Conservation (phyloP, 1,284 basidiomycete genomes). For the Megacollybia platyphylla region DNA sequence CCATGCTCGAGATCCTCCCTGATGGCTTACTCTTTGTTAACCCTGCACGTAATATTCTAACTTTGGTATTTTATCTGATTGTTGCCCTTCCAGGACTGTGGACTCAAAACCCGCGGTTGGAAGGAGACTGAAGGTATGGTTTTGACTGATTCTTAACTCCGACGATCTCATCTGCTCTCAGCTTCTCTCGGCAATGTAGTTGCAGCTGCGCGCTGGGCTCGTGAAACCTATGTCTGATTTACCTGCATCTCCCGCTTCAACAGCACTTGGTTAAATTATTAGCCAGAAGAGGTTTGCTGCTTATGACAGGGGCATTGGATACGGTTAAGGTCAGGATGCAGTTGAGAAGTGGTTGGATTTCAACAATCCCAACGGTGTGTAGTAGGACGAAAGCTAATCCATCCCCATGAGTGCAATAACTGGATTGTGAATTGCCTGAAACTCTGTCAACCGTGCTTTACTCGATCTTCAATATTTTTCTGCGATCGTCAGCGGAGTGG, state of each 20-base stretch:
- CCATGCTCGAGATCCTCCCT: slow-evolving; percentile 75
- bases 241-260: slow-evolving; percentile 59
- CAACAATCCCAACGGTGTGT: slow-evolving; percentile 6
- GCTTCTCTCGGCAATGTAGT: slow-evolving; percentile 84
- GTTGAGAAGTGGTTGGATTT: slow-evolving; percentile 6
- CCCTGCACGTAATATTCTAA: slow-evolving; percentile 28
- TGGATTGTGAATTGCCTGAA: too few species aligned
- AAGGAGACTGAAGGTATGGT: slow-evolving; percentile 71
- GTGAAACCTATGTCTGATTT: slow-evolving; percentile 64
- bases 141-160: neutral
- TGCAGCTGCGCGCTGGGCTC: slow-evolving; percentile 82
- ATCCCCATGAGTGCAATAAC: neutral
- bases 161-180: neutral
- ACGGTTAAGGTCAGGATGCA: neutral
- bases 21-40: slow-evolving; percentile 83
- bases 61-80: neutral
- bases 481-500: too few species aligned
- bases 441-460: too few species aligned
- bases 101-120: slow-evolving; percentile 93
- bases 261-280: slow-evolving; percentile 39
- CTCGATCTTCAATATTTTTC: too few species aligned
- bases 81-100: slow-evolving; percentile 40
- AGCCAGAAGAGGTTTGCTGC: neutral
- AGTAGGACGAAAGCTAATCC: neutral
- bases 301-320: neutral